Base-by-base conservation (phyloP, 139 green algal species). In the Chlamydomonas incerta region DNA sequence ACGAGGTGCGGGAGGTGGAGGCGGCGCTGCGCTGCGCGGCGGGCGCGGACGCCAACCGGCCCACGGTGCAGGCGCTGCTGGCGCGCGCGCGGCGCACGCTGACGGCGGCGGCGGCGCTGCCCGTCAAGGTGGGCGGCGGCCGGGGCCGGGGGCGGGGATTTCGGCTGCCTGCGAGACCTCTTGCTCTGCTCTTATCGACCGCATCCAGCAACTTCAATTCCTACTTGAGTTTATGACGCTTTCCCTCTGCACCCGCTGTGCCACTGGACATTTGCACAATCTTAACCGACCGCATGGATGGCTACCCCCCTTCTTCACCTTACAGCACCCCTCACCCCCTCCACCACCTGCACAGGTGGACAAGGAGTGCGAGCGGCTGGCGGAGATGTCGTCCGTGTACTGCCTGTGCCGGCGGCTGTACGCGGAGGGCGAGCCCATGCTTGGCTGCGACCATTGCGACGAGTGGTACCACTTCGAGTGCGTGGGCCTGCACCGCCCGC, bases 391-490 rank as follows among this genome's bases (percentile, higher is more conserved):
- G 17, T 88, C 88, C 57, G 72, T 91, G 65, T 95, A 95, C 74
- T 96, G 94, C 90, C 70, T 96, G 81, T 97, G 94, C 85, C 88
- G 83, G 72, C 79, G 85, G 85, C 81, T 93, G 35, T 95, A 95
- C 77, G 82, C 96, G 81, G 91, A 94, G 80, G 33, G 79, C 34
- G 31, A 75, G 46, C 87, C 93, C 17, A 96, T 96, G 94, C 70
- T 96, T 72, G 71, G 77, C 11, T 97, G 94, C 87, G 91, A 95
- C 82, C 72, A 92, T 81, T 97, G 94, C 89, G 50, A 84, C 34
- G 94, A 94, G 24, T 94, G 90, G 94, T 96, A 92, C 77, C 94
- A 97, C 87, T 93, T 91, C 70, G 88, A 90, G 5, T 97, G 94
- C 82, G 88, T 95, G 41, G 94, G 94, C 35, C 52, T 91, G 46